These are phyloP conservation scores for Blastocystis sp. DNA, from an alignment of 352 stramenopile genomes.

Conservation along the genomic window DNA sequence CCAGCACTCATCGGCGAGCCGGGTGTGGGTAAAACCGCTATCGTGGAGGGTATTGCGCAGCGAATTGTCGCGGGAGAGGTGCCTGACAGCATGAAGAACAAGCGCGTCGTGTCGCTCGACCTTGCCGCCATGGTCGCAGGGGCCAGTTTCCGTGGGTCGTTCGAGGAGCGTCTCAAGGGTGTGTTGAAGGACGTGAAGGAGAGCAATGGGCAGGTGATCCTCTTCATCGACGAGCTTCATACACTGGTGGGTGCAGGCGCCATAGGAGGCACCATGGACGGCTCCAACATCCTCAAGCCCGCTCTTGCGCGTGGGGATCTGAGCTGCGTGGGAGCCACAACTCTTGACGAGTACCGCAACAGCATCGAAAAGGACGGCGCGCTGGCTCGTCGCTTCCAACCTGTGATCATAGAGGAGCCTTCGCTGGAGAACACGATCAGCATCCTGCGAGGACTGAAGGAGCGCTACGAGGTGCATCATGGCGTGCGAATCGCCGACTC, in stretches of 20 bases:
- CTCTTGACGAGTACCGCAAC: constrained; percentile 81
- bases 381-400: constrained; percentile 88
- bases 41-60: constrained; percentile 86
- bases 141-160: constrained; percentile 88
- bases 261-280: constrained; percentile 80
- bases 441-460: constrained; percentile 89
- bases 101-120: constrained; percentile 86
- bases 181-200: constrained; percentile 88
- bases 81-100: constrained; percentile 85
- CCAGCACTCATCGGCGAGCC: constrained; percentile 92
- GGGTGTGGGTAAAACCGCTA: constrained; percentile 88
- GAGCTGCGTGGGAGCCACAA: constrained; percentile 84
- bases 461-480: constrained; percentile 92
- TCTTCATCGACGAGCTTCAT: constrained; percentile 92
- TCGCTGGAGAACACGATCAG: constrained; percentile 87
- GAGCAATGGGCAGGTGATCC: constrained; percentile 83
- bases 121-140: constrained; percentile 87
- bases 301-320: constrained; percentile 76
- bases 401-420: constrained; percentile 88
- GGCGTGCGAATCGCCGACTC: constrained; percentile 87
- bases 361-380: constrained; percentile 94
- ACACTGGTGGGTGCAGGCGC: constrained; percentile 81
- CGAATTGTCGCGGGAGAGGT: constrained; percentile 87
- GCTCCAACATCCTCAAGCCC: constrained; percentile 85
- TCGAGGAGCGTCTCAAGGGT: constrained; percentile 91